Evolutionary conservation across 768 basidiomycete species (phyloP), one percentile per base, ranked within the genome.

Genomic region (Lyophyllum shimeji): DNA sequence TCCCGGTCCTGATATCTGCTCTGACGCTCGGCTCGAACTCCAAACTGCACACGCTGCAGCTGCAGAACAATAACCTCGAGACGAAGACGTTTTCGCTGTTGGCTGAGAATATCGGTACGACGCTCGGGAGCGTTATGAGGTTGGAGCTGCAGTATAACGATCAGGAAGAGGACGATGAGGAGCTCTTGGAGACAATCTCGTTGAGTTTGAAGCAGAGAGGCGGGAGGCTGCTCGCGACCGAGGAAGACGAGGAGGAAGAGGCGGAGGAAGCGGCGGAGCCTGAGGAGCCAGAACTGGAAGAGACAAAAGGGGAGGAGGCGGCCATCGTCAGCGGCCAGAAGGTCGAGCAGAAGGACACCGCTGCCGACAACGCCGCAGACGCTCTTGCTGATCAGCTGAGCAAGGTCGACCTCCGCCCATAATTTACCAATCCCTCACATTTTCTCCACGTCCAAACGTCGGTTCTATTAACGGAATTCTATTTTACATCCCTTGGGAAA

Each of bases 131-230:
- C 37, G 70, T 99, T 43, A 85, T 74, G 72, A 75, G 70, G 52
- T 71, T 98, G 50, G 96, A 98, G 69, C 65, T 98, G 56, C 95
- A 96, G 66, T 93, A 91, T 74, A 98, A 95, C 63, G 95, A 95
- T 12, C 79, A 84, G 55, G 89, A 93, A 44, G 92, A 90, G 51
- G 86, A 88, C 25, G 85, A 85, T 46, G 87, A 85, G 58, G 87
- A 85, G 58, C 72, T 80, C 60, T 62, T 90, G 17, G 78, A 81
- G 54, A 74, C 79, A 46, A 70, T 93, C 50, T 71, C 69, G 12
- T 68, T 78, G 45, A 76, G 80, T 52, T 70, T 92, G 65, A 84
- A 81, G 67, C 77, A 77, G 55, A 81, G 88, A 25, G 84, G 85
- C 27, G 90, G 90, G 2, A 87, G 82, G 60, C 67, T 91, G 5